These are phyloP conservation scores for Tirmania nivea DNA, from an alignment of 495 filamentous ascomycete genomes.

Conservation along the genomic window DNA sequence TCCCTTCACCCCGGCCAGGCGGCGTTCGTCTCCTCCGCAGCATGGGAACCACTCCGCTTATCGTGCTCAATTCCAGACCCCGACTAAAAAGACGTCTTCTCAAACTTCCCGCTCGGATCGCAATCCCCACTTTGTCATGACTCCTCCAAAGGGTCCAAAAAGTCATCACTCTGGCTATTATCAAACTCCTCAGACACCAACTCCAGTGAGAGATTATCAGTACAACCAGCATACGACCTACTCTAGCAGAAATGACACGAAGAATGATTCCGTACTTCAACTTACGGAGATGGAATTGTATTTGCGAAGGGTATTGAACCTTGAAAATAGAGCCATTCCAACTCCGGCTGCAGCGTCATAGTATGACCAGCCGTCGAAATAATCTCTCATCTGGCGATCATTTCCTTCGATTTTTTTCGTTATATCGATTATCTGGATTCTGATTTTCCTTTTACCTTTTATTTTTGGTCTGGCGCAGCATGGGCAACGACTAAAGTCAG, in stretches of 20 bases:
- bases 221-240: too few species aligned
- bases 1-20: too few species aligned
- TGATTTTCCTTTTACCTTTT: not conserved
- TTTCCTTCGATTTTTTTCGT: not conserved
- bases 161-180: too few species aligned
- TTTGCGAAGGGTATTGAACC: slow-evolving; percentile 15
- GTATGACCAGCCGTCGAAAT: not conserved
- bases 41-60: not conserved
- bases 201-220: too few species aligned
- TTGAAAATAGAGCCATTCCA: not conserved
- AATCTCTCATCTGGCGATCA: not conserved
- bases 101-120: too few species aligned
- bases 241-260: not conserved
- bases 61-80: not conserved
- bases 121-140: too few species aligned
- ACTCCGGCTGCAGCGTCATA: not conserved
- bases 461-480: not conserved
- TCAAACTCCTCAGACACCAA: too few species aligned
- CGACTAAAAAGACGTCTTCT: not conserved
- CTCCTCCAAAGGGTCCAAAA: too few species aligned
- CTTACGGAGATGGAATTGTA: slow-evolving; percentile 17
- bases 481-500: not conserved
- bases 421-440: slow-evolving; percentile 1
- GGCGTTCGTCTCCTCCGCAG: too few species aligned
- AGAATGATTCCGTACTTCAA: not conserved